Base-by-base conservation (phyloP, 176 grass and related monocot species). In the Phoenix dactylifera region DNA sequence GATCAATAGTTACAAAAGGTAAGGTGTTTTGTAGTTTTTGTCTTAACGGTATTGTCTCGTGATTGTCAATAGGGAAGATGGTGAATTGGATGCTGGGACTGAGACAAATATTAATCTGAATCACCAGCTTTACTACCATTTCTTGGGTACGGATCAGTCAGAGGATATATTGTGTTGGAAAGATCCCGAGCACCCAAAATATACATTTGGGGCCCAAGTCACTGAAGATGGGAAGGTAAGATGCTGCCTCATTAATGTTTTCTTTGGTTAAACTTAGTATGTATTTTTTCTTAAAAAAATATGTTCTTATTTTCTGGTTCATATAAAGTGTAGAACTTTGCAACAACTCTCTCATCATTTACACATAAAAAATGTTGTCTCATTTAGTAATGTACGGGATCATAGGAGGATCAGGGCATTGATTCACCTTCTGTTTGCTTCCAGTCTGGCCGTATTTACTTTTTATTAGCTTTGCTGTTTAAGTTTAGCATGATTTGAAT, bases 121-220 rank as follows among this genome's bases (percentile, higher is more conserved):
- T 77, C 92, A 96, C 22, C 77, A 90, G 77, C 58, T 96, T 30
- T 90, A 90, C 58, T 90, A 96, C 57, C 92, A 96, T 80, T 76
- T 90, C 57, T 59, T 96, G 63, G 92, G 87, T 57, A 75, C 92
- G 18, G 69, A 96, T 49, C 92, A 96, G 68, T 85, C 86, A 72
- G 69, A 90, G 29, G 92, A 96, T 82, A 88, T 90, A 75, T 77
- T 90, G 49, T 90, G 86, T 72, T 96, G 92, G 92, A 96, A 81
- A 74, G 87, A 96, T 79, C 80, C 77, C 50, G 83, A 90, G 55
- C 78, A 96, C 77, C 86, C 92, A 18, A 96, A 90, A 59, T 57
- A 90, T 77, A 32, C 60, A 24, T 80, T 79, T 59, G 58, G 72
- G 59, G 75, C 72, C 2, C 79, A 65, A 26, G 83, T 90, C 16